Evolutionary conservation across 345 rosid species (phyloP).

Genomic region (Microcos paniculata): DNA sequence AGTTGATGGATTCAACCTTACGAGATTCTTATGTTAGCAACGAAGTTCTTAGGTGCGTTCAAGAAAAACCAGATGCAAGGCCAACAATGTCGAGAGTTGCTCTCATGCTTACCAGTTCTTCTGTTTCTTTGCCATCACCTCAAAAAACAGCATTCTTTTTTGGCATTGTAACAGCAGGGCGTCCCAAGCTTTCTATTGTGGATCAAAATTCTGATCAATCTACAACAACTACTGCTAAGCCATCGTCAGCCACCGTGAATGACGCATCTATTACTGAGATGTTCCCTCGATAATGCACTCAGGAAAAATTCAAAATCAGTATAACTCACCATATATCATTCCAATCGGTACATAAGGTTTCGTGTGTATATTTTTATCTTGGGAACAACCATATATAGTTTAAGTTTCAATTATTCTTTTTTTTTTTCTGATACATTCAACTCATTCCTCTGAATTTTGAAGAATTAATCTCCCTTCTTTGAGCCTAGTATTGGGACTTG

Average conservation of each 20-base stretch:
- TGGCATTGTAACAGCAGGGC: background rate
- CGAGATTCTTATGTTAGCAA: background rate
- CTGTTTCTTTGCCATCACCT: slow-evolving; percentile 22
- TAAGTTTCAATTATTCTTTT: too few species aligned
- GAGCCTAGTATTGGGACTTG: too few species aligned
- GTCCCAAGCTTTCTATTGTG: background rate
- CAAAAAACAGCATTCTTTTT: slow-evolving; percentile 23
- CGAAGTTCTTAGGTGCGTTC: slow-evolving; percentile 12
- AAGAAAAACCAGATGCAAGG: slow-evolving; percentile 6
- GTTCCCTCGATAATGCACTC: background rate
- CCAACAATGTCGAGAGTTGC: slow-evolving; percentile 3
- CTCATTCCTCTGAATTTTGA: too few species aligned
- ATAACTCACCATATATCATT: too few species aligned
- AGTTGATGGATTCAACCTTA: background rate
- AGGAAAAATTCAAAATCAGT: too few species aligned
- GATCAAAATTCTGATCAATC: background rate
- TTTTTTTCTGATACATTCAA: too few species aligned
- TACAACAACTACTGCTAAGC: background rate
- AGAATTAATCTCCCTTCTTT: too few species aligned
- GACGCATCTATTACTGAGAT: slow-evolving; percentile 12
- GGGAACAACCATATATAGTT: too few species aligned
- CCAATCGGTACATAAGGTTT: too few species aligned
- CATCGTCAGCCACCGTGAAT: background rate
- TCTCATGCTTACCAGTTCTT: slow-evolving; percentile 20
- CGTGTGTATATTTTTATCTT: too few species aligned